These are phyloP conservation scores for Fusarium secorum DNA, from an alignment of 2,329 filamentous ascomycete species.

Conservation along the genomic window DNA sequence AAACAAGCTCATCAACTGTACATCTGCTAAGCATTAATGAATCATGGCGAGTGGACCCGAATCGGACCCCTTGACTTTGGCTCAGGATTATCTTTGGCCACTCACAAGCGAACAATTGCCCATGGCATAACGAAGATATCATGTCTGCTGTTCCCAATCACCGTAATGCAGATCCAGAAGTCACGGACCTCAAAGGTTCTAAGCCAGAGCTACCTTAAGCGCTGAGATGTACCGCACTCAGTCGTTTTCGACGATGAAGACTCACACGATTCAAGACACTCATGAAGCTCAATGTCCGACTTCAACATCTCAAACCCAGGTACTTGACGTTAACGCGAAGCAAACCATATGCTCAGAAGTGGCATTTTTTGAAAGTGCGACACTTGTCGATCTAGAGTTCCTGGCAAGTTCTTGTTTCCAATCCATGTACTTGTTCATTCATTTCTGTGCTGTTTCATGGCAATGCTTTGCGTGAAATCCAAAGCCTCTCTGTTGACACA, in stretches of 20 bases:
- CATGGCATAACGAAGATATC: constrained; percentile 7
- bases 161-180: neutral
- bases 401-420: neutral
- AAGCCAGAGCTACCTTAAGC: neutral
- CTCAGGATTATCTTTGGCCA: constrained; percentile 4
- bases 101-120: constrained; percentile 19
- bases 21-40: neutral
- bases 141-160: neutral
- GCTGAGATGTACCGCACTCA: neutral
- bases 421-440: neutral
- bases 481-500: neutral
- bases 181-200: neutral
- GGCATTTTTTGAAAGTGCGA: neutral
- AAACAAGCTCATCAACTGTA: neutral
- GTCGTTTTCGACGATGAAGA: neutral
- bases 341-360: neutral
- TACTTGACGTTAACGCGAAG: neutral
- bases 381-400: neutral
- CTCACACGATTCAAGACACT: neutral
- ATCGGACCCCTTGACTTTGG: neutral
- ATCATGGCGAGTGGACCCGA: neutral
- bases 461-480: neutral
- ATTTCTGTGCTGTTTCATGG: neutral
- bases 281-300: neutral
- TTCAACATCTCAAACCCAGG: neutral